Evolutionary conservation across 495 filamentous ascomycete species (phyloP).

Genomic region (Neurospora sp.): DNA sequence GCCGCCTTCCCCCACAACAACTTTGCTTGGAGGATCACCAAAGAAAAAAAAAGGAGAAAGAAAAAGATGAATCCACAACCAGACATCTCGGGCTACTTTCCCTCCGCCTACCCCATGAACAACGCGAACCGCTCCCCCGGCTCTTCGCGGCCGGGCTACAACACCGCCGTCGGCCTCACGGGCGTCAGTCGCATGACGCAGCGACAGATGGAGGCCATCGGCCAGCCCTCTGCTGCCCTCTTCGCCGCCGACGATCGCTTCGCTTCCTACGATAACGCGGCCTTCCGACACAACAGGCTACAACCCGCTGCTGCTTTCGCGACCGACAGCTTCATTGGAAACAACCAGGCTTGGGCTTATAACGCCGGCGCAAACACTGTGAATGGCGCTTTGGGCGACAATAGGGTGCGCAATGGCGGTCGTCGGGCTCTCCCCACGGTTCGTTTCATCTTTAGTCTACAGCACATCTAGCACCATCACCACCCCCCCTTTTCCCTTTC

Average conservation of each 20-base stretch:
- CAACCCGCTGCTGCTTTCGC: slow-evolving; percentile 36
- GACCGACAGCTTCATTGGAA: slow-evolving; percentile 31
- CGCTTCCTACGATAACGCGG: slow-evolving; percentile 41
- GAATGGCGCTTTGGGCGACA: slow-evolving; percentile 37
- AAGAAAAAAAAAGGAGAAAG: not conserved
- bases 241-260: slow-evolving; percentile 40
- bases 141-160: slow-evolving; percentile 35
- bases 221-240: slow-evolving; percentile 24
- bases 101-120: slow-evolving; percentile 18
- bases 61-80: slow-evolving; percentile 24
- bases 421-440: slow-evolving; percentile 40
- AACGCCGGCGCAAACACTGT: slow-evolving; percentile 34
- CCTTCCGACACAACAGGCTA: slow-evolving; percentile 51
- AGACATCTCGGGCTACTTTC: slow-evolving; percentile 13
- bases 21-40: not conserved
- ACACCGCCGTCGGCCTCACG: slow-evolving; percentile 50
- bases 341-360: slow-evolving; percentile 41
- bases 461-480: not conserved
- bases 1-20: slow-evolving; percentile 1
- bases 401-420: slow-evolving; percentile 32
- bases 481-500: too few species aligned
- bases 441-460: slow-evolving; percentile 14
- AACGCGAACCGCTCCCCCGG: slow-evolving; percentile 32
- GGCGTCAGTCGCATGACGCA: slow-evolving; percentile 58
- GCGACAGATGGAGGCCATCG: slow-evolving; percentile 29